Percentiles rank a stretch among this genome's conserved stretches.
Conservation (phyloP, 768 basidiomycete genomes). For the Brasilioporus rufonigricans region DNA sequence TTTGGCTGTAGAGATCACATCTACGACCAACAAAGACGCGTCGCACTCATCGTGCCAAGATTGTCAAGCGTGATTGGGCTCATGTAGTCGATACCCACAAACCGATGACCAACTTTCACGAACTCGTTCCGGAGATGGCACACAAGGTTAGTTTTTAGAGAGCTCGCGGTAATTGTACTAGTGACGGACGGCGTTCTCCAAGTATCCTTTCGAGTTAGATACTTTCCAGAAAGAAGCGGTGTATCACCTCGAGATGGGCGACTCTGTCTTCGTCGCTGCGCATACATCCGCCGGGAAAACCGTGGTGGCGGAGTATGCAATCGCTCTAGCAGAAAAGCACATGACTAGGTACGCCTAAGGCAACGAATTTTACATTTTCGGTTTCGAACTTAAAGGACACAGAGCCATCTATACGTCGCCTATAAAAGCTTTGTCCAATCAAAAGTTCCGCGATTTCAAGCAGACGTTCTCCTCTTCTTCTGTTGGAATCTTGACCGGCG, state of each 20-base stretch:
- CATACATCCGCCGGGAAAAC: constrained; percentile 99
- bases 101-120: constrained; percentile 82
- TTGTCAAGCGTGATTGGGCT: constrained; percentile 93
- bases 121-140: constrained; percentile 96
- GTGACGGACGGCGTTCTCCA: constrained; percentile 6
- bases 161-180: background rate
- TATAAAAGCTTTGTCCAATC: constrained; percentile 97
- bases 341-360: constrained; percentile 81
- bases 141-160: constrained; percentile 58
- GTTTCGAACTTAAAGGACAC: constrained; percentile 3
- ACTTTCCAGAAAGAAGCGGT: constrained; percentile 99
- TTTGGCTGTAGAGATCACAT: constrained; percentile 47
- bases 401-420: constrained; percentile 99
- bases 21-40: constrained; percentile 52
- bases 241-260: constrained; percentile 94
- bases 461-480: constrained; percentile 88
- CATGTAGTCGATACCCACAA: constrained; percentile 94
- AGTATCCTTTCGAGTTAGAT: constrained; percentile 99
- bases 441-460: constrained; percentile 99
- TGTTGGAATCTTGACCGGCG: constrained; percentile 95
- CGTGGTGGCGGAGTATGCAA: constrained; percentile 98
- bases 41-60: constrained; percentile 41
- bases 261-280: constrained; percentile 99
- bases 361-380: constrained; percentile 14
- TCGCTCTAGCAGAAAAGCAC: constrained; percentile 93